Evolutionary conservation across 2,329 filamentous ascomycete species (phyloP).

Genomic region (Arthrobotrys megalospora): DNA sequence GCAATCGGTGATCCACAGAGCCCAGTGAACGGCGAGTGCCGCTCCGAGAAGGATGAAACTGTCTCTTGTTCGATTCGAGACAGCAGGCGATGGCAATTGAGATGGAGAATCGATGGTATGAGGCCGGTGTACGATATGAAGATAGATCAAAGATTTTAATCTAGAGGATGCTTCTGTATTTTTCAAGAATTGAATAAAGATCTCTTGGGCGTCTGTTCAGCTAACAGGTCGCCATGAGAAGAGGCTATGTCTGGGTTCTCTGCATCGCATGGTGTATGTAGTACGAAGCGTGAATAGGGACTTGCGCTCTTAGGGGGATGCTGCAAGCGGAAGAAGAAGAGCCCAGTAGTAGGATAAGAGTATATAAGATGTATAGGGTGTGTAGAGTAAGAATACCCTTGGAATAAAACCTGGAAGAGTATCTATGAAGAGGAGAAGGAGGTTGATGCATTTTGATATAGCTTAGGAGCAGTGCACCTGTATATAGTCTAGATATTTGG

Average conservation of each 20-base stretch:
- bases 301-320: background rate
- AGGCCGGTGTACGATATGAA: background rate
- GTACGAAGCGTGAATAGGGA: background rate
- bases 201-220: background rate
- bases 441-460: slow-evolving; percentile 11
- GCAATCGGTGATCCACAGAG: background rate
- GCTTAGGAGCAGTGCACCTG: background rate
- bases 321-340: background rate
- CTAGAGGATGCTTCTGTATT: background rate
- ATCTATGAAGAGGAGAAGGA: background rate
- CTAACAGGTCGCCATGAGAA: background rate
- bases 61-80: background rate
- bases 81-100: background rate
- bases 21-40: background rate
- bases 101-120: background rate
- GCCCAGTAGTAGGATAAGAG: too few species aligned
- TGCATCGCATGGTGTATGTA: slow-evolving; percentile 33
- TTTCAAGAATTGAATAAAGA: slow-evolving; percentile 6
- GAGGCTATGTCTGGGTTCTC: slow-evolving; percentile 6
- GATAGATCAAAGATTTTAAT: background rate
- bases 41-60: background rate
- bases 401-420: background rate
- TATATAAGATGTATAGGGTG: background rate
- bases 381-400: background rate
- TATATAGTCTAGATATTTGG: background rate